Base-by-base conservation (phyloP, 2,329 filamentous ascomycete species). In the Aspergillus novofumigatus region DNA sequence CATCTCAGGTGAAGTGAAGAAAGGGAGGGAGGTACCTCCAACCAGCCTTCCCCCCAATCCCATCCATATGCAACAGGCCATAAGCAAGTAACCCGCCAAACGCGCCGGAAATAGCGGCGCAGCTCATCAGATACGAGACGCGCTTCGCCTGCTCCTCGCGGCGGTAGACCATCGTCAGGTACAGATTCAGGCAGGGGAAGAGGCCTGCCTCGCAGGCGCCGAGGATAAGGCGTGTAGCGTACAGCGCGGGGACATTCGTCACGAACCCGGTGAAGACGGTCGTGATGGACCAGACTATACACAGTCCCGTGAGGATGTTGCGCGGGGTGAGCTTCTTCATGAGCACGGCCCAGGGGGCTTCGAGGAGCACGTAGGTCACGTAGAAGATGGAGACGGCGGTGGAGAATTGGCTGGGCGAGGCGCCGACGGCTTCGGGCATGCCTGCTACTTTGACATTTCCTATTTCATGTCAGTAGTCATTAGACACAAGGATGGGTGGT, bases 381-480 rank as follows among this genome's bases (percentile, higher is more conserved):
- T 81, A 83, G 63, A 83, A 81, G 49, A 83, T 77, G 0, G 77
- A 78, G 8, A 81, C 75, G 3, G 78, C 80, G 3, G 69, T 78
- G n/a, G 75, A 78, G 63, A 78, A 80, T 58, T 80, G 69, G 32
- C 69, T 68, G 9, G 67, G 65, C 0, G 71, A 72, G 11, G 77
- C 73, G 23, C 70, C 65, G 49, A 81, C 79, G 57, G 77, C 78
- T 42, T 73, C 69, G 2, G 76, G 74, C 75, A 81, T 79, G 49
- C 76, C 74, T 35, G 76, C 77, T 5, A 77, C 72, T 55, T 75
- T 75, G 59, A 80, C 79, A 62, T 82, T 82, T 50, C 79, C 77
- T 68, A 66, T 60, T 51, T 53, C 5, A 4, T 3, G 41, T 59
- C 9, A 61, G 35, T 28, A 48, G 44, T 51, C 7, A n/a, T n/a